Evolutionary conservation across 805 yeast species (phyloP), one percentile per base, ranked within the genome.

Genomic region (Schizosaccharomyces osmophilus): DNA sequence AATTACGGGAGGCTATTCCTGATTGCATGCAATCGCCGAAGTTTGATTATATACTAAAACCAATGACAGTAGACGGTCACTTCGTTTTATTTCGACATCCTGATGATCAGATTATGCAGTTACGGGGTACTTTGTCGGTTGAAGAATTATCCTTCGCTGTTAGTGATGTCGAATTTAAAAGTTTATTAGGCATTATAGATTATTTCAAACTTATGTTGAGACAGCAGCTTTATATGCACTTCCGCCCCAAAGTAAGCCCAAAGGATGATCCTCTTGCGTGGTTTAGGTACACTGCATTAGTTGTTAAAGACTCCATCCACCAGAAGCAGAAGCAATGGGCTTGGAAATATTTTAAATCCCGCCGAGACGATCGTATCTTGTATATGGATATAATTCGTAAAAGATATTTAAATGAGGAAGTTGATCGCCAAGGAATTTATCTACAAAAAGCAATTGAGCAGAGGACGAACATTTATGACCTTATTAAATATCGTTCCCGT

Each of bases 41-140:
- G n/a, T 63, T 67, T 39, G 72, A 74, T 62, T 73, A 73, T 62
- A 73, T 93, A 8, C 72, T 93, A 63, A 79, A 83, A 62, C 99
- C 99, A 0, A 95, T 93, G 0, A 81, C 87, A 9, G 97, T 97
- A 31, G 75, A 77, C 54, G 97, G 97, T 45, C 84, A 82, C 67
- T 71, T 94, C 42, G 82, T 88, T 0, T 73, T 93, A 24, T 51
- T 29, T 51, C 57, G 57, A 9, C 57, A 51, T 9, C 57, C 57
- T 22, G 26, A 6, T 17, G 36, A 24, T 17, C 31, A 29, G 31
- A 29, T 24, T 19, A 22, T 29, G 31, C 57, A 29, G n/a, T 51
- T 51, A 51, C 31, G 57, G 4, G 31, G 31, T 11, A 11, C 31
- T 24, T 73, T 93, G 61, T 79, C 82, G 64, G 93, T 89, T 70